Base-by-base conservation (phyloP, 176 grass and related monocot genomes). In the Lolium rigidum region DNA sequence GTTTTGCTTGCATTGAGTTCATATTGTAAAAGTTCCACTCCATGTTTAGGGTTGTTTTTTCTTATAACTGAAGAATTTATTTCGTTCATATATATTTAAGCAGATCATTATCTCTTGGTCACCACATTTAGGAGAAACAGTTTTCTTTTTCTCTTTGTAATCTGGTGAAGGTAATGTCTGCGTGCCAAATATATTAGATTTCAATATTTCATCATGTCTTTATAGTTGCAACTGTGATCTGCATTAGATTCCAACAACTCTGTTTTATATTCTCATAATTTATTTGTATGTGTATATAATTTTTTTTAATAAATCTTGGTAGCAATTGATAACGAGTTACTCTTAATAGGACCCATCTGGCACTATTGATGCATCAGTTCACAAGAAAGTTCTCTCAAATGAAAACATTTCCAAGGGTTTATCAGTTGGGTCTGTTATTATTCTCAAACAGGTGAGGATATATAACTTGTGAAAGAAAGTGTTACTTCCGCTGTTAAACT, bases 271-370 rank as follows among this genome's bases (percentile, higher is more conserved):
- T 37, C 48, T 39, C 11, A 49, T 52, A 13, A 37, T 9, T 26
- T 54, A 46, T 35, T 71, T 56, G 26, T 28, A 28, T 28, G 26
- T 35, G 31, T 43, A n/a, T 73, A 28, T 25, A 20, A 7, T 35
- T 67, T 5, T 28, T 73, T 39, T 6, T 35, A n/a, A n/a, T 21
- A 20, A 28, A 28, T 20, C 16, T 16, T 4, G 43, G 14, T 52
- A 59, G 9, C 6, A 82, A 15, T 50, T 84, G 13, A 18, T 8
- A 11, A 64, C 7, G 24, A 41, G 8, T 49, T 81, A 10, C 83
- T 70, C 26, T 82, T 66, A 5, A 46, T 86, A 92, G 93, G 93
- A 95, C 69, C 88, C 86, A 38, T 79, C 76, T 0, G 88, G 74
- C 20, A 79, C 15, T 10, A 79, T 95, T 25, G 41, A 51, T 39